These are phyloP conservation scores for Metschnikowia proteae DNA, from an alignment of 805 yeast genomes.

Conservation along the genomic window DNA sequence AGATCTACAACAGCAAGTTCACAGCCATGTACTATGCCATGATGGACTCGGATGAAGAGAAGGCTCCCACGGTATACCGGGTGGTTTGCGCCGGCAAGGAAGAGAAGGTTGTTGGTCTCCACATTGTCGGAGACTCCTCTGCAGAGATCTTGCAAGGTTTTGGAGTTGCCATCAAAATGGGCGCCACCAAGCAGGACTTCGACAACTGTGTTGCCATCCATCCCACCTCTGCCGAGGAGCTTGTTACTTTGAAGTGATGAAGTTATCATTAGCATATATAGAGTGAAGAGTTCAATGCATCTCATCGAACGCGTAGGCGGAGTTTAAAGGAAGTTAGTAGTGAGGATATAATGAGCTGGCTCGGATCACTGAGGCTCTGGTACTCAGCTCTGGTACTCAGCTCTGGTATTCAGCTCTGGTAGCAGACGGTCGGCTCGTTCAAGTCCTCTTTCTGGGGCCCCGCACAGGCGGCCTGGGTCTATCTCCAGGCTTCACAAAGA, in stretches of 20 bases:
- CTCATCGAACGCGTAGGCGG: no score
- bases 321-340: no score
- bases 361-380: no score
- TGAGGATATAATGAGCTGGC: no score
- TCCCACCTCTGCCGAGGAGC: slow-evolving; percentile 97
- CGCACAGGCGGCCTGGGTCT: slow-evolving; percentile 72
- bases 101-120: slow-evolving; percentile 94
- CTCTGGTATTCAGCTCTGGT: no score
- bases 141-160: slow-evolving; percentile 97
- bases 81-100: slow-evolving; percentile 71
- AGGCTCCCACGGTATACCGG: slow-evolving; percentile 86
- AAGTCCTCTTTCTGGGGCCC: slow-evolving; percentile 37
- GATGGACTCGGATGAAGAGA: slow-evolving; percentile 56
- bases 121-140: slow-evolving; percentile 84
- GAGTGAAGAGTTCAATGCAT: neutral
- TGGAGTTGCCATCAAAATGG: slow-evolving; percentile 98
- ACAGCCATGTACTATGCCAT: slow-evolving; percentile 92
- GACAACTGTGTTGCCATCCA: slow-evolving; percentile 97
- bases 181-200: slow-evolving; percentile 95
- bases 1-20: slow-evolving; percentile 78
- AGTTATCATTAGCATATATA: neutral
- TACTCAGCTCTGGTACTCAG: no score
- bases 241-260: slow-evolving; percentile 64
- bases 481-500: slow-evolving; percentile 52
- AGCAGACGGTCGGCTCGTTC: neutral